Base-by-base conservation (phyloP, 1,284 basidiomycete genomes). In the Trichosporon coremiiforme region DNA sequence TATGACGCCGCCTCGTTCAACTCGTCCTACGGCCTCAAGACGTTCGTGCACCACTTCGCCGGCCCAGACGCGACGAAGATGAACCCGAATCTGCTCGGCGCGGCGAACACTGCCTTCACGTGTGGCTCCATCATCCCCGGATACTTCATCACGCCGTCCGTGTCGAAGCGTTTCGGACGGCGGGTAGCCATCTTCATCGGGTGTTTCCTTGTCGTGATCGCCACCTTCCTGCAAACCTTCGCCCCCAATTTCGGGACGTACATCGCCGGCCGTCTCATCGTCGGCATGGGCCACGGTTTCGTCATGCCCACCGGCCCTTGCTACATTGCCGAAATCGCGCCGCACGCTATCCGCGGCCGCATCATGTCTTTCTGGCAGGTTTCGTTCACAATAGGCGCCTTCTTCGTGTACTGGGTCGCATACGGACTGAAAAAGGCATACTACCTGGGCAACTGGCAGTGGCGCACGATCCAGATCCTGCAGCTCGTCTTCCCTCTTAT, bases 381-480 rank as follows among this genome's bases (percentile, higher is more conserved):
- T 2, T 25, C 29, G 15, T 66, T 41, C 66, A 66, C 66, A 1
- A 62, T 66, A 13, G 66, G 66, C 22, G 66, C 66, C n/a, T 38
- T 45, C 53, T 41, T 66, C 25, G 66, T 66, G 22, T 66, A 66
- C 66, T 66, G 66, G 66, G 50, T 53, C 36, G 68, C 62, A 63
- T 62, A 65, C 35, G 72, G 69, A 8, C 66, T 67, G 9, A 70
- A 66, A 36, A 73, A 71, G 68, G 22, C 70, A 6, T 60, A 65
- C 10, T 67, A 70, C 35, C 69, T 70, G 35, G 72, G 72, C 8
- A 29, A 69, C 60, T 73, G 72, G 72, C 69, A 70, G 55, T 73
- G 65, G 65, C 66, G 68, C 36, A 53, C 66, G 13, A 67, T 68
- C 31, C 60, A 71, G 15, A 64, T 73, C 35, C 41, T 73, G 22